Evolutionary conservation across 495 filamentous ascomycete species (phyloP).

Genomic region (Penicillium ucsense): DNA sequence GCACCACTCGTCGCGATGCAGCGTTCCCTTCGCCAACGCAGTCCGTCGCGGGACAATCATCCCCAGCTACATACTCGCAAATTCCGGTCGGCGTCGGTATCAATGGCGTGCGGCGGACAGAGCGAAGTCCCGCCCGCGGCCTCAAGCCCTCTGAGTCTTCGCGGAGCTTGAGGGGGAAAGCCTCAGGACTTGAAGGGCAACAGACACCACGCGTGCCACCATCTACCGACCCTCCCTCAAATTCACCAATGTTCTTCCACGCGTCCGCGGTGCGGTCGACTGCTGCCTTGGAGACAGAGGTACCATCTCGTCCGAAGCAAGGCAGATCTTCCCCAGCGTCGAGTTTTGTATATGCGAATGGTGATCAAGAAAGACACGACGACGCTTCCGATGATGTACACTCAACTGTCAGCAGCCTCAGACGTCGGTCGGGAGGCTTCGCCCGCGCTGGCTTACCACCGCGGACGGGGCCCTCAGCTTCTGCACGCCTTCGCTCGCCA

Average conservation of each 20-base stretch:
- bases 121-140: slow-evolving; percentile 31
- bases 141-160: slow-evolving; percentile 20
- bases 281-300: slow-evolving; percentile 17
- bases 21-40: slow-evolving; percentile 49
- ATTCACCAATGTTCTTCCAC: slow-evolving; percentile 63
- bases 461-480: slow-evolving; percentile 25
- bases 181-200: slow-evolving; percentile 21
- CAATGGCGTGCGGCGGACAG: slow-evolving; percentile 21
- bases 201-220: slow-evolving; percentile 23
- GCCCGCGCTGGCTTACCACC: slow-evolving; percentile 21
- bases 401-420: slow-evolving; percentile 7
- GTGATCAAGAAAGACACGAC: slow-evolving; percentile 27
- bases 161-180: slow-evolving; percentile 27
- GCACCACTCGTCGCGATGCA: slow-evolving; percentile 58
- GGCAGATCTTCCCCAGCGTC: slow-evolving; percentile 28
- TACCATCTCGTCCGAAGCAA: slow-evolving; percentile 13
- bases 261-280: slow-evolving; percentile 55
- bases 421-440: slow-evolving; percentile 29
- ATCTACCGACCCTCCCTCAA: slow-evolving; percentile 18
- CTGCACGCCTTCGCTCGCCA: slow-evolving; percentile 34
- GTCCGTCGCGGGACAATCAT: slow-evolving; percentile 36
- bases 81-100: slow-evolving; percentile 19
- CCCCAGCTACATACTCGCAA: slow-evolving; percentile 23
- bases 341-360: slow-evolving; percentile 51
- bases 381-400: slow-evolving; percentile 12